These are phyloP conservation scores for Mycosphaerella sp. DNA, from an alignment of 2,329 filamentous ascomycete species.

Conservation along the genomic window DNA sequence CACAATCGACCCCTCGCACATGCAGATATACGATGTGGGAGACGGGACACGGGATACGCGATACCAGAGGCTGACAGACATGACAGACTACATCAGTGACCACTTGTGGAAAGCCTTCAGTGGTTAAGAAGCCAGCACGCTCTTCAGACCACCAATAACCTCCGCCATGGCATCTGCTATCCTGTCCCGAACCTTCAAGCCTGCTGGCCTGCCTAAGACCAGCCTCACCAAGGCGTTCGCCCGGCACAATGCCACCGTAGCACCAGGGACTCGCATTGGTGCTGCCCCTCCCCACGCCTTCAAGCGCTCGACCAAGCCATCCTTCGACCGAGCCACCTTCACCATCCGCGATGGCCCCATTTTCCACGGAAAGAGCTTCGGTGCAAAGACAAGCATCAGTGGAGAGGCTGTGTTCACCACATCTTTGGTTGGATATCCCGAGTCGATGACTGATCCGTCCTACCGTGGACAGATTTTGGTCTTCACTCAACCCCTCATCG, in stretches of 20 bases:
- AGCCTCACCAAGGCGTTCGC: conserved; percentile 44
- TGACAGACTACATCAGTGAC: conserved; percentile 57
- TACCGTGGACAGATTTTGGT: conserved; percentile 88
- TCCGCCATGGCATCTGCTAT: conserved; percentile 41
- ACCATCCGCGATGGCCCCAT: conserved; percentile 94
- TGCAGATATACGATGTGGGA: not conserved
- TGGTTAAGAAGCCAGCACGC: conserved; percentile 45
- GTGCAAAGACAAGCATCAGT: conserved; percentile 92
- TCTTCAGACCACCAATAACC: conserved; percentile 14
- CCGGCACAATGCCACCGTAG: conserved; percentile 56
- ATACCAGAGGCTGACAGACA: conserved; percentile 3
- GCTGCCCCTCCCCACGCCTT: conserved; percentile 54
- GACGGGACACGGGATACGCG: not conserved
- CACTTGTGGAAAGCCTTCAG: conserved; percentile 63
- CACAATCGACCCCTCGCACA: not conserved
- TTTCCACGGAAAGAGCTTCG: conserved; percentile 94
- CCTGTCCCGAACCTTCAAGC: conserved; percentile 51
- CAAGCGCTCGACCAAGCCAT: conserved; percentile 54
- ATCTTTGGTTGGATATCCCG: conserved; percentile 93
- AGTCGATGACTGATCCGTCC: conserved; percentile 68
- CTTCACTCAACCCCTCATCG: conserved; percentile 95
- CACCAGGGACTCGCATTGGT: conserved; percentile 63
- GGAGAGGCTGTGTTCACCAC: conserved; percentile 99
- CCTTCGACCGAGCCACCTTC: conserved; percentile 77
- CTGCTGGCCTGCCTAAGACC: conserved; percentile 37